These are phyloP conservation scores for Plantago elongata DNA, from an alignment of 257 asterid genomes.

Conservation along the genomic window DNA sequence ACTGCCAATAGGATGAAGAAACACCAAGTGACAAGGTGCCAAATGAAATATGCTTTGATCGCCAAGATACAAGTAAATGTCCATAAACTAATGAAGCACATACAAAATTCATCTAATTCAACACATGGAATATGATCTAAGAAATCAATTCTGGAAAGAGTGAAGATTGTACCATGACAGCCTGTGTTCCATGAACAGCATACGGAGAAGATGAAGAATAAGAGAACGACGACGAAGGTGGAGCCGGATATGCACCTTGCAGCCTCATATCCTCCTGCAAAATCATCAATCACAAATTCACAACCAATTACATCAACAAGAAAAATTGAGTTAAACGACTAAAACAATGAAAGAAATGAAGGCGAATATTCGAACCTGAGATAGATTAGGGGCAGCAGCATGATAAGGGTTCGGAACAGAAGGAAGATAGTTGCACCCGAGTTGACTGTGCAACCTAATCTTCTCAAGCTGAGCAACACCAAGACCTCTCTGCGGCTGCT, in stretches of 20 bases:
- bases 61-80: too few species aligned
- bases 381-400: constrained; percentile 19
- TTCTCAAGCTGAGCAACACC: constrained; percentile 95
- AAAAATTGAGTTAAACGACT: too few species aligned
- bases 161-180: constrained; percentile 36
- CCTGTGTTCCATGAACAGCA: constrained; percentile 44
- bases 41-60: too few species aligned
- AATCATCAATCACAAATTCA: constrained; percentile 5
- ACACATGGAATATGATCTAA: neutral
- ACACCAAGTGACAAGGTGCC: too few species aligned
- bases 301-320: neutral
- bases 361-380: constrained; percentile 36
- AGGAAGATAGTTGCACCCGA: constrained; percentile 44
- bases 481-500: constrained; percentile 88
- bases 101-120: neutral
- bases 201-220: constrained; percentile 43
- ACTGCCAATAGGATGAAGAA: too few species aligned
- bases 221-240: constrained; percentile 37
- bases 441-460: constrained; percentile 77
- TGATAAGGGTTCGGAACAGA: constrained; percentile 41
- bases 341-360: neutral
- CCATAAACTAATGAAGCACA: too few species aligned
- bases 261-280: constrained; percentile 63
- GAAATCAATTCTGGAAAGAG: neutral
- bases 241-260: constrained; percentile 49